Conservation (phyloP, 2,329 filamentous ascomycete species). For the Neofusicoccum kwambonambiense region DNA sequence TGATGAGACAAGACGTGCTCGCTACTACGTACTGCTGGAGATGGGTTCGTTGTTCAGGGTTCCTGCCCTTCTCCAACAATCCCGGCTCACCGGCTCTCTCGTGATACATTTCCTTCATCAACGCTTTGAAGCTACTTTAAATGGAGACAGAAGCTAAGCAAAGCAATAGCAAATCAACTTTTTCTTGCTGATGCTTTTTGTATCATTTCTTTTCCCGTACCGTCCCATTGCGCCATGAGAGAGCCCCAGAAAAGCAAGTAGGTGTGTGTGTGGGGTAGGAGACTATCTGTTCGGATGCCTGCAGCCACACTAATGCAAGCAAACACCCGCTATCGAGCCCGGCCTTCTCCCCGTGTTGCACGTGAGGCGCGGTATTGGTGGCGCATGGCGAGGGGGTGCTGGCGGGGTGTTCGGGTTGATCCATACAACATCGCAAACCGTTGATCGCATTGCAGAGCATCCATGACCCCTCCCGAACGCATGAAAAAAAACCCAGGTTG, state of each 20-base stretch:
- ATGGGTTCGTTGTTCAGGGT: neutral
- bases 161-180: neutral
- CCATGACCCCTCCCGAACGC: neutral
- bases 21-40: neutral
- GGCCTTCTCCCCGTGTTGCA: neutral
- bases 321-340: neutral
- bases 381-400: neutral
- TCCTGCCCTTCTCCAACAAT: neutral
- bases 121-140: neutral
- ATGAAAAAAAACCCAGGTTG: neutral
- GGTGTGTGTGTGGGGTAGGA: neutral
- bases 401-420: neutral
- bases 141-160: neutral
- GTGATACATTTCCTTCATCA: neutral
- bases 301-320: constrained; percentile 3
- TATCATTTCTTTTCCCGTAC: constrained; percentile 11
- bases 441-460: neutral
- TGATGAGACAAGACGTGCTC: too few relatives aligned
- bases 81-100: too few relatives aligned
- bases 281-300: neutral
- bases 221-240: neutral
- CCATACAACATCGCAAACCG: neutral
- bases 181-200: neutral
- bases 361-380: neutral
- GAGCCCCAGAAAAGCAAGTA: neutral